Conservation (phyloP, 148 eudicot genomes). For the Cornus controversa region DNA sequence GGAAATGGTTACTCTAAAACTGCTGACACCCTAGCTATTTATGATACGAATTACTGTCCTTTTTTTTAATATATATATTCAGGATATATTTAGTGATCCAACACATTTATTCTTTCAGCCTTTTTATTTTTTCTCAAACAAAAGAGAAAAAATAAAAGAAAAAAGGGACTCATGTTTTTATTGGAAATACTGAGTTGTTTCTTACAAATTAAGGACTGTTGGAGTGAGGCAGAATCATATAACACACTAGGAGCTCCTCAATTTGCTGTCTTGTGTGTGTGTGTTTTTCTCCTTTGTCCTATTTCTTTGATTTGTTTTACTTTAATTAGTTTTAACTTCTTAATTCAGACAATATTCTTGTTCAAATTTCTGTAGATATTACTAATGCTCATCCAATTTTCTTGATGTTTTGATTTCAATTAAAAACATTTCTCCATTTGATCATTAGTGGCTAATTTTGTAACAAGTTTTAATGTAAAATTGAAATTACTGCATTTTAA, state of each 20-base stretch:
- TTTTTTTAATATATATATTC: no score
- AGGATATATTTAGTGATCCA: no score
- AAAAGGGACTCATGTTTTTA: no score
- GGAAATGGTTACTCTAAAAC: no score
- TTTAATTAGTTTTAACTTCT: neutral
- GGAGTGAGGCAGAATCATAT: neutral
- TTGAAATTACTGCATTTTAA: neutral
- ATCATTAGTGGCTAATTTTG: neutral
- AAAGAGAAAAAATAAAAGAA: no score
- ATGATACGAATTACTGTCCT: neutral
- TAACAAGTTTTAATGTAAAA: neutral
- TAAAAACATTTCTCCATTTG: neutral
- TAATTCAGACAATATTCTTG: no score
- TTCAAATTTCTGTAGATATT: neutral
- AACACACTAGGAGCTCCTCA: neutral
- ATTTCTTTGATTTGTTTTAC: neutral
- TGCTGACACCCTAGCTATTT: neutral
- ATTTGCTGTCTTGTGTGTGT: neutral
- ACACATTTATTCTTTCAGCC: neutral
- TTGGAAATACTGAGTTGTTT: neutral
- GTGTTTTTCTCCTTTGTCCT: neutral
- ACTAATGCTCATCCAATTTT: neutral
- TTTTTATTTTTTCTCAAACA: no score
- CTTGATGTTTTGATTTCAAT: neutral
- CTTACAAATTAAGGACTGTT: neutral